These are phyloP conservation scores for Grammothele lineata DNA, from an alignment of 768 basidiomycete genomes.

Conservation along the genomic window DNA sequence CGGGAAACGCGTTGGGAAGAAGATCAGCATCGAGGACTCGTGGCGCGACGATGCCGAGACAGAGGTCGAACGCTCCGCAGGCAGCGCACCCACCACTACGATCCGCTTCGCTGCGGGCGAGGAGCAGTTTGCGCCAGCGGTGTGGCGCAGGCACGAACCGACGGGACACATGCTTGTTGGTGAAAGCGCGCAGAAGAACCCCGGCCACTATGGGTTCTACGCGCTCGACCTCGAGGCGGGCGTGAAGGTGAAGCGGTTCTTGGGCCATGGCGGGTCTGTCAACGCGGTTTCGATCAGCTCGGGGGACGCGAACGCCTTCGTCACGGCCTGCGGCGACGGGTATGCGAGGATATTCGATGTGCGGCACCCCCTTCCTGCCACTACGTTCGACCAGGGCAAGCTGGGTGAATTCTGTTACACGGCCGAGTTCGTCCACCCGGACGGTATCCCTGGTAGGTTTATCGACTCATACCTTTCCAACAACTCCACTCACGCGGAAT, in stretches of 20 bases:
- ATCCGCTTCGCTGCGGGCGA: conserved; percentile 4
- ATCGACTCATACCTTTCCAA: not conserved
- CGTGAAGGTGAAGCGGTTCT: conserved; percentile 28
- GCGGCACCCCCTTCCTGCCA: conserved; percentile 31
- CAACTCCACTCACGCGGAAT: conserved; percentile 3
- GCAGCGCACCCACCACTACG: conserved; percentile 17
- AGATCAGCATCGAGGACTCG: not conserved
- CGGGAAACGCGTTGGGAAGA: conserved; percentile 3
- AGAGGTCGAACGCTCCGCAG: conserved; percentile 30
- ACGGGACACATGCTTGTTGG: conserved; percentile 24
- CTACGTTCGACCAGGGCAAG: conserved; percentile 26
- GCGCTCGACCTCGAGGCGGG: conserved; percentile 31
- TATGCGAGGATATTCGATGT: conserved; percentile 36
- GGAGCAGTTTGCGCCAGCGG: not conserved
- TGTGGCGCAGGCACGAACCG: conserved; percentile 26
- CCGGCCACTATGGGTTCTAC: conserved; percentile 11
- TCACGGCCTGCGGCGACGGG: conserved; percentile 34
- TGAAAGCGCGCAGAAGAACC: not conserved
- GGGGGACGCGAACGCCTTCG: conserved; percentile 32
- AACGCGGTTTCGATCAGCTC: conserved; percentile 30
- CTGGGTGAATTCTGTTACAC: conserved; percentile 17
- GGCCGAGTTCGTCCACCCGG: conserved; percentile 29
- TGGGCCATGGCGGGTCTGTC: conserved; percentile 36
- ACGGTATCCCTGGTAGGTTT: conserved; percentile 33
- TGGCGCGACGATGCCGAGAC: conserved; percentile 24